Conservation (phyloP, 1,139 yeast species). For the Pichia sp. region DNA sequence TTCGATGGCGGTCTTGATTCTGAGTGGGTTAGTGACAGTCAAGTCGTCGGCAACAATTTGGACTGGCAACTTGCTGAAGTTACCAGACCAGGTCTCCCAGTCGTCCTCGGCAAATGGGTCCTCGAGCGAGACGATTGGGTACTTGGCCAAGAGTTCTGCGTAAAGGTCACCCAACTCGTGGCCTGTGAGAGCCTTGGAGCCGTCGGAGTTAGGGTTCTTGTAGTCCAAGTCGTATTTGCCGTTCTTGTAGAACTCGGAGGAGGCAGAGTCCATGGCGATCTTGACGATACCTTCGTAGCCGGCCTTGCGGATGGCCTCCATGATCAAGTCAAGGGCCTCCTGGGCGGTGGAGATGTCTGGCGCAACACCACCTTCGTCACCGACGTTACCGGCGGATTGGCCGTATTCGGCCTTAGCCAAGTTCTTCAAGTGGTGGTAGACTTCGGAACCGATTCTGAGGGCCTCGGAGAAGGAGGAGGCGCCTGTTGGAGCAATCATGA, state of each 20-base stretch:
- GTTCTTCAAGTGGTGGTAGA: slow-evolving; percentile 89
- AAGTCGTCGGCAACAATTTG: slow-evolving; percentile 96
- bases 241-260: slow-evolving; percentile 94
- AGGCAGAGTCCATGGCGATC: slow-evolving; percentile 92
- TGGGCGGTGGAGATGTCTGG: slow-evolving; percentile 89
- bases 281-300: slow-evolving; percentile 89
- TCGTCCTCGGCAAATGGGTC: slow-evolving; percentile 99
- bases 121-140: slow-evolving; percentile 96
- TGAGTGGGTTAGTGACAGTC: slow-evolving; percentile 93
- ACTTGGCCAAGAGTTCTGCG: slow-evolving; percentile 69
- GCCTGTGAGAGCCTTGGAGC: slow-evolving; percentile 85
- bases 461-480: slow-evolving; percentile 89
- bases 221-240: slow-evolving; percentile 95
- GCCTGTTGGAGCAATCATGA: slow-evolving; percentile 93
- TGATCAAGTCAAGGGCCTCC: slow-evolving; percentile 92
- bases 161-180: slow-evolving; percentile 79
- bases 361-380: slow-evolving; percentile 99
- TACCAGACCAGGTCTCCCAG: slow-evolving; percentile 95
- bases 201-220: slow-evolving; percentile 90
- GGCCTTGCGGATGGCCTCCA: slow-evolving; percentile 78
- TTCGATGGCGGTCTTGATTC: slow-evolving; percentile 91
- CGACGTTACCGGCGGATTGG: slow-evolving; percentile 96
- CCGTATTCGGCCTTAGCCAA: slow-evolving; percentile 91
- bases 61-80: slow-evolving; percentile 64
- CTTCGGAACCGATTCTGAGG: slow-evolving; percentile 92